Base-by-base conservation (phyloP, 2,329 filamentous ascomycete genomes). In the Pseudopithomyces maydicus region DNA sequence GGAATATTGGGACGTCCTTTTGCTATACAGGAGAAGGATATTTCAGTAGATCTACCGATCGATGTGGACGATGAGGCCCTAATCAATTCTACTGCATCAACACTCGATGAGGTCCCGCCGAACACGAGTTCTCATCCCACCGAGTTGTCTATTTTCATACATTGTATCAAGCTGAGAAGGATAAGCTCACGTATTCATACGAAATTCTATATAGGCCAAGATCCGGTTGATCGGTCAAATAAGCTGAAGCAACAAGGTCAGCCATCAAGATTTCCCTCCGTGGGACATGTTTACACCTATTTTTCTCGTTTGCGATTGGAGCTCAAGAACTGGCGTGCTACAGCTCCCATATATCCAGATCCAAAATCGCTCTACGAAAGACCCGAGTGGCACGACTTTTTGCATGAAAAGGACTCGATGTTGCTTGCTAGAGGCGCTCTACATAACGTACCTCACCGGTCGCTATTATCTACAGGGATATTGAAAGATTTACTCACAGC, bases 361-460 rank as follows among this genome's bases (percentile, higher is more conserved):
- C 77, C 78, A 0, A 65, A 64, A 5, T 76, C 73, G n/a, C 66
- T 82, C 0, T 82, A 80, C 38, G 75, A 82, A 53, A 72, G 70
- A 6, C 67, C 74, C 8, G 77, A 79, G 20, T 82, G 78, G 78
- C 80, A 79, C 36, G 78, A 81, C 38, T 71, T 80, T 14, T 61
- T 81, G 3, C 63, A 71, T 1, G 71, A 77, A 4, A 74, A 79
- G 32, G 80, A 82, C 42, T 66, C 72, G 19, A 63, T 81, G 0
- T 66, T 77, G 1, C 69, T 81, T 0, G 61, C 80, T 0, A 69
- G 80, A 42, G 73, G 76, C 1, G 79, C 78, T 0, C 75, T 81
- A 10, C 73, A 80, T 23, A 64, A 77, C 2, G 65, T 77, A 0
- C 74, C 58, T 12, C 42, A 51, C 12, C 22, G 26, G 1, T 52